Base-by-base conservation (phyloP, 805 yeast genomes). In the Saturnispora hagleri region DNA sequence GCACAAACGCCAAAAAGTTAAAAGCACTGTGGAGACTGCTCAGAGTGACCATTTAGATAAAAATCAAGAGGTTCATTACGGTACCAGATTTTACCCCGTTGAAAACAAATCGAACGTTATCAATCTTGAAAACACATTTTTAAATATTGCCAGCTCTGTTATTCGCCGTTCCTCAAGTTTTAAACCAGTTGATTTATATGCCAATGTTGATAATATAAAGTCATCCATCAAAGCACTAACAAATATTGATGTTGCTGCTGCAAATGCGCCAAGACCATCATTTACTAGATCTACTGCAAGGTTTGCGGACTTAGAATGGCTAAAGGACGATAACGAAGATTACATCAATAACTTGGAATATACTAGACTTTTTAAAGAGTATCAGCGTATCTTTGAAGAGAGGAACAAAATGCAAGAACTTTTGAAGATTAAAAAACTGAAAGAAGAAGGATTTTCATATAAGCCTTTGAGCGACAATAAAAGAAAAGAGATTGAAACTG, bases 321-420 rank as follows among this genome's bases (percentile, higher is more conserved):
- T 62, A 15, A 60, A 59, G 47, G 61, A 61, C 50, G 70, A 65
- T 31, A 54, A 53, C 1, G 66, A 60, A 22, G 70, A 67, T 51
- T 65, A 65, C 49, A 56, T 65, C 13, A 60, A 62, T 36, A 60
- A 63, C 47, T 50, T 63, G 28, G 68, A 65, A 51, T 59, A 66
- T 4, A 62, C 68, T 1, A 56, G 58, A 41, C 50, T 62, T 9
- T 74, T 69, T 58, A 70, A 68, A 51, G 72, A 68, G 47, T 77
- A 75, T 54, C 76, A 71, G 55, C 69, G 69, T 51, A 64, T 75
- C 20, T 60, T 75, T 53, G 69, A 68, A 46, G 77, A 75, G 56
- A 68, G 76, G 35, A 64, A 66, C 50, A 64, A 64, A 52, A 62
- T 68, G 62, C 67, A 63, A 47, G 65, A 67, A 51, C 54, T 68